A percentile compares a stretch with the other conserved stretches of the same genome.
Conservation (phyloP, 345 rosid species). For the Draba incana region DNA sequence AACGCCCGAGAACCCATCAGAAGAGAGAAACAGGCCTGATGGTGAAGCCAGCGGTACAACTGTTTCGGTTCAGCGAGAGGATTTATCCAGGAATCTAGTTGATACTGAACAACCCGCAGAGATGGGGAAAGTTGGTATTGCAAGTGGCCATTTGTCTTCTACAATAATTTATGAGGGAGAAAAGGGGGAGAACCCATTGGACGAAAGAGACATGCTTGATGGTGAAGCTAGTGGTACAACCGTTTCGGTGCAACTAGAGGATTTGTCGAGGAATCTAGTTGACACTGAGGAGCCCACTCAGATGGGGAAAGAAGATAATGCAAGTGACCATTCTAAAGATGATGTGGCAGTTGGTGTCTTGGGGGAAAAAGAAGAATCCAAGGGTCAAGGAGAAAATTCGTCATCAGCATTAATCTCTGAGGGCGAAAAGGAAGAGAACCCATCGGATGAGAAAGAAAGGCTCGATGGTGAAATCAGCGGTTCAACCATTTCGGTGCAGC, state of each 20-base stretch:
- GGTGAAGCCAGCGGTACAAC: not conserved
- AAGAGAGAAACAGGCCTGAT: too few species aligned
- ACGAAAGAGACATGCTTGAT: constrained; percentile 5
- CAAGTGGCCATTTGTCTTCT: not conserved
- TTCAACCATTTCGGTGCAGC: not conserved
- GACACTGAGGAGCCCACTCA: not conserved
- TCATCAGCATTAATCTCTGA: constrained; percentile 2
- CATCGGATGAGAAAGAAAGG: not conserved
- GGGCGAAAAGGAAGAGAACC: constrained; percentile 3
- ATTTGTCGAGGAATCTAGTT: not conserved
- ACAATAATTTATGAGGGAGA: too few species aligned
- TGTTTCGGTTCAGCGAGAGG: too few species aligned
- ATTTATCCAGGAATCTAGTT: not conserved
- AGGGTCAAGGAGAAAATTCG: constrained; percentile 5
- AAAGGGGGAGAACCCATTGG: constrained; percentile 3
- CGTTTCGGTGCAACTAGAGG: not conserved
- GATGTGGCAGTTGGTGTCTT: not conserved
- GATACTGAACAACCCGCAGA: constrained; percentile 5
- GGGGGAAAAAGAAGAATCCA: constrained; percentile 15
- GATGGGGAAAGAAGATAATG: not conserved
- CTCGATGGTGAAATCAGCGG: not conserved
- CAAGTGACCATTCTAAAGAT: not conserved
- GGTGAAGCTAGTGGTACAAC: not conserved
- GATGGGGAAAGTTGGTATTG: constrained; percentile 1
- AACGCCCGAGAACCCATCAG: not conserved